phyloP scores from a whole-genome alignment of 192 early-diverging fungal genomes.

The Coemansia sp. region DNA sequence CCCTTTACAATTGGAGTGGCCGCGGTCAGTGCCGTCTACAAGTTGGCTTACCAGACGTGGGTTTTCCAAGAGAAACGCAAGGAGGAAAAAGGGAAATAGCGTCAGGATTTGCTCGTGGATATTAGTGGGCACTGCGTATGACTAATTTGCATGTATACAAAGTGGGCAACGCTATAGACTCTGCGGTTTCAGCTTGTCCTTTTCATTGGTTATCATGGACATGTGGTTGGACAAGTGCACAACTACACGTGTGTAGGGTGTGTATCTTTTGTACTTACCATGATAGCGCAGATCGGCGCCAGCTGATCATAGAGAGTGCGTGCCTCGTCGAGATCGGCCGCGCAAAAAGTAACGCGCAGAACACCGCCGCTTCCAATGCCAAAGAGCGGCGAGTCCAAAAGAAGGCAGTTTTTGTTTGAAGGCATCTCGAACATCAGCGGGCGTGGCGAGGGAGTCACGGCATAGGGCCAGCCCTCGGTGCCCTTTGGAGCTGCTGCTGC shows the following conservation, averaged over 20 bases:
- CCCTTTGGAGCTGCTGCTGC: neutral
- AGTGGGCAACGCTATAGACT: neutral
- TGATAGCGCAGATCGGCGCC: slow-evolving; percentile 85
- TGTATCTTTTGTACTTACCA: slow-evolving; percentile 51
- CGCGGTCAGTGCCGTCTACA: slow-evolving; percentile 82
- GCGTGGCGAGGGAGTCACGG: slow-evolving; percentile 8
- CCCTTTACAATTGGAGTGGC: slow-evolving; percentile 90
- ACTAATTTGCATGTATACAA: neutral
- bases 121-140: no score
- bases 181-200: neutral
- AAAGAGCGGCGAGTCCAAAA: slow-evolving; percentile 96
- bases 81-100: neutral
- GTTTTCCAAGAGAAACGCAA: no score
- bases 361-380: slow-evolving; percentile 94
- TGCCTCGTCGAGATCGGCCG: slow-evolving; percentile 88
- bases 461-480: neutral
- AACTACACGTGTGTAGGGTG: no score
- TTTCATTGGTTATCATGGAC: neutral
- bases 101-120: neutral
- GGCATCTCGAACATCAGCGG: slow-evolving; percentile 22
- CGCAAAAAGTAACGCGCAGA: slow-evolving; percentile 94
- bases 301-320: slow-evolving; percentile 92
- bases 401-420: slow-evolving; percentile 65
- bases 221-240: neutral
- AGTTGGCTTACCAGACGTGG: neutral